Percentiles rank a stretch among this genome's conserved stretches.
phyloP scores from a whole-genome alignment of 2,329 filamentous ascomycete genomes.

The Colletotrichum higginsianum region DNA sequence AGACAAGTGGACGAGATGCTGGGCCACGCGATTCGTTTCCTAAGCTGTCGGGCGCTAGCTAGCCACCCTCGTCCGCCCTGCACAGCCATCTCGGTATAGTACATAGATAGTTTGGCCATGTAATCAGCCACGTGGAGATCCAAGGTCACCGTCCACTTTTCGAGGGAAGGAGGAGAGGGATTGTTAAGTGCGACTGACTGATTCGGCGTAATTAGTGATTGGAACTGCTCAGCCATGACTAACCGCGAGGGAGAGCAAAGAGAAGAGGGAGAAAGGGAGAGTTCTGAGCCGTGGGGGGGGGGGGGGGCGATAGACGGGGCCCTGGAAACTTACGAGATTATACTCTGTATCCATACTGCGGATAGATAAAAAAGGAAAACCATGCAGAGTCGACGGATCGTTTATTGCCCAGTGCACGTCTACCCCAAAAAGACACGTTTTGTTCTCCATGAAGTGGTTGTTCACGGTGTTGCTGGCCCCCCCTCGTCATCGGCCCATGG shows the following conservation, averaged over 20 bases:
- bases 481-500: too few relatives aligned
- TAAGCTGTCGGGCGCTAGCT: background rate
- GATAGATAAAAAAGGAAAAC: too few relatives aligned
- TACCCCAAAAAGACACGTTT: background rate
- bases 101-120: background rate
- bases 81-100: background rate
- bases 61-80: background rate
- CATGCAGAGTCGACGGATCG: background rate
- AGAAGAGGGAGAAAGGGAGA: too few relatives aligned
- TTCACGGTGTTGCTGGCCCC: too few relatives aligned
- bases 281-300: background rate
- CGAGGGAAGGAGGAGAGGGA: too few relatives aligned
- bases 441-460: background rate
- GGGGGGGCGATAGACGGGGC: background rate
- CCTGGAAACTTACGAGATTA: background rate
- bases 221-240: background rate
- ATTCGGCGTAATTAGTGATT: background rate
- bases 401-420: conserved; percentile 5
- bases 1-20: too few relatives aligned
- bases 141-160: background rate
- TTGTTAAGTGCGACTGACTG: background rate
- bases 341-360: too few relatives aligned
- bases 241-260: too few relatives aligned
- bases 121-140: too few relatives aligned
- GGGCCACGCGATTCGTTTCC: background rate